A percentile compares a stretch with the other conserved stretches of the same genome.
Evolutionary conservation across 2,329 filamentous ascomycete species (phyloP).

Genomic region (Magnaporthiopsis poae): DNA sequence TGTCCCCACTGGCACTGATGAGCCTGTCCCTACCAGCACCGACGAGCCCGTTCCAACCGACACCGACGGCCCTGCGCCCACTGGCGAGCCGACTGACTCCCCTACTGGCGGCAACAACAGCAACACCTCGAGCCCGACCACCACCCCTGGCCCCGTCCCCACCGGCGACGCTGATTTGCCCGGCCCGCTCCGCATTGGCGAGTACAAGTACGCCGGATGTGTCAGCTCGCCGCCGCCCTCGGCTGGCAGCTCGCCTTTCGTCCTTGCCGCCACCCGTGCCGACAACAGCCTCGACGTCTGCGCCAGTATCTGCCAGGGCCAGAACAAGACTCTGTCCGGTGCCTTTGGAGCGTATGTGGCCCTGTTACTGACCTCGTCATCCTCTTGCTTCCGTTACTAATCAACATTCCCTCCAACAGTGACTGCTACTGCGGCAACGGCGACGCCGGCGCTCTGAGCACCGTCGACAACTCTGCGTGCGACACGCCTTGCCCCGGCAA

Average conservation of each 20-base stretch:
- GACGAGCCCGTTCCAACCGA: too few relatives aligned
- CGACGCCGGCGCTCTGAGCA: not conserved
- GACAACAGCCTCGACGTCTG: not conserved
- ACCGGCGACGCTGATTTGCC: not conserved
- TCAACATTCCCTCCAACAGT: not conserved
- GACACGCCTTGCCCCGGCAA: conserved; percentile 2
- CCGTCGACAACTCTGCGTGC: not conserved
- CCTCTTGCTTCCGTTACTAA: not conserved
- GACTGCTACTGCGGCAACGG: conserved; percentile 5
- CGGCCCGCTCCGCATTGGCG: not conserved
- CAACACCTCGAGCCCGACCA: not conserved
- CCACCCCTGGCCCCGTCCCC: not conserved
- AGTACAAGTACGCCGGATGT: not conserved
- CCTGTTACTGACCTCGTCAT: too few relatives aligned
- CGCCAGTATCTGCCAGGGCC: conserved; percentile 1
- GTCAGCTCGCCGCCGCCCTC: not conserved
- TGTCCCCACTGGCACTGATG: not conserved
- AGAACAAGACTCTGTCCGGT: not conserved
- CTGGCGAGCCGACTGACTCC: not conserved
- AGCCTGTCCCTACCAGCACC: not conserved
- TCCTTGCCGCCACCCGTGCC: not conserved
- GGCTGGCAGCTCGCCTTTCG: not conserved
- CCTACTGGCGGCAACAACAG: not conserved
- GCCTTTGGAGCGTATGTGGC: not conserved
- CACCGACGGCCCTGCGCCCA: not conserved